Base-by-base conservation (phyloP, 164 flowering plant genomes). In the Akebia trifoliata region DNA sequence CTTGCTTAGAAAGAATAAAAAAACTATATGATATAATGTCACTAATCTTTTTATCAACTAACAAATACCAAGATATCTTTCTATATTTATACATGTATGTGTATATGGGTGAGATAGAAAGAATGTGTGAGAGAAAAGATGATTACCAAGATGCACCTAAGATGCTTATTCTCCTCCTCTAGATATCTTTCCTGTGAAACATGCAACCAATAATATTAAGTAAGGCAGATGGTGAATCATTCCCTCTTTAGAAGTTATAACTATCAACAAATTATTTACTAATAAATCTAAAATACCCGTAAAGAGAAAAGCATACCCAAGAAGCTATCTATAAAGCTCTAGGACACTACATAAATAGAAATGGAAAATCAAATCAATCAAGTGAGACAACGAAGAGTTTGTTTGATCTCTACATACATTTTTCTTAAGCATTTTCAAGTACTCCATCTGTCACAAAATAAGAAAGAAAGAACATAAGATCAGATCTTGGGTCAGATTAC, bases 131-230 rank as follows among this genome's bases (percentile, higher is more conserved):
- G 10, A 29, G 14, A 39, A 15, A 54, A n/a, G 24, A 40, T 14
- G 22, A 59, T 25, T 78, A 84, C 95, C 85, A 74, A 57, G 46
- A 52, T 35, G 62, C 38, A 73, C 8, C 22, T 53, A 46, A 85
- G 80, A 29, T 56, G 61, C 69, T 69, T 74, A n/a, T 76, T 66
- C 62, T 81, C 86, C 53, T 83, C 87, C 66, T 87, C 95, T 59
- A 78, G 31, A 53, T 57, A 54, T 62, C 60, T 61, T 26, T 10
- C 56, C 74, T 70, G 64, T 36, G 22, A 4, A 34, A 22, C 28
- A 14, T 5, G 18, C 49, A 38, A 55, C 46, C 17, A 63, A n/a
- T n/a, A n/a, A n/a, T n/a, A n/a, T n/a, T n/a, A 60, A 35, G 35
- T 31, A 24, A 25, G 12, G 38, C n/a, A 35, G 22, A 44, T 17